Evolutionary conservation across 163 green algal genomes (phyloP).

Genomic region (Chlorella variabilis): DNA sequence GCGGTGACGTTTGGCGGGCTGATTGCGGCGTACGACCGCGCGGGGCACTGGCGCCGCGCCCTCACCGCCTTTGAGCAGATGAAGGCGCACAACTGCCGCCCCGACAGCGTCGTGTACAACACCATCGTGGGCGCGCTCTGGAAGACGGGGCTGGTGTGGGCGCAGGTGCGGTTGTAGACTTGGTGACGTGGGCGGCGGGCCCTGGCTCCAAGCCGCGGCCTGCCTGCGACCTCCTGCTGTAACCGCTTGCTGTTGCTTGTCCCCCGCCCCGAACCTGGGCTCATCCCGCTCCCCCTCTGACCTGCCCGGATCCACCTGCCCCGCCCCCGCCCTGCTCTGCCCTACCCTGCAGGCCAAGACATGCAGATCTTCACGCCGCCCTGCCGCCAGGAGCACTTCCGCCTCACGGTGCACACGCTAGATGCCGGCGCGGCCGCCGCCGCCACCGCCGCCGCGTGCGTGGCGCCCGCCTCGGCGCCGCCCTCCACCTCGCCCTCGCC

Average conservation of each 20-base stretch:
- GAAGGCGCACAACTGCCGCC: constrained; percentile 41
- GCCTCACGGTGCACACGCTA: constrained; percentile 51
- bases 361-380: constrained; percentile 56
- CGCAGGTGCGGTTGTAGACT: constrained; percentile 11
- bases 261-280: not conserved
- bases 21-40: constrained; percentile 43
- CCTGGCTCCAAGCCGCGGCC: too few species aligned
- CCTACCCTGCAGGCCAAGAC: constrained; percentile 20
- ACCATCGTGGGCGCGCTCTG: constrained; percentile 63
- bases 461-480: too few species aligned
- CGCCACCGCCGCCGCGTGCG: constrained; percentile 12
- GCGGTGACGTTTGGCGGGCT: constrained; percentile 76
- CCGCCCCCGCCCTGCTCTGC: constrained; percentile 7
- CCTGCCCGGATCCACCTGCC: not conserved
- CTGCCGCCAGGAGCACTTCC: constrained; percentile 61
- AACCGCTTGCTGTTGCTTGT: not conserved
- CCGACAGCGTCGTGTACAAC: constrained; percentile 53
- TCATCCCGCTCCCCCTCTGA: not conserved
- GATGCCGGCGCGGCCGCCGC: constrained; percentile 38
- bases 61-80: constrained; percentile 67
- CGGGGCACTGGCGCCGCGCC: constrained; percentile 75
- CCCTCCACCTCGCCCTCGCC: not conserved
- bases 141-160: constrained; percentile 54
- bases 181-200: not conserved
- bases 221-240: not conserved